A percentile compares a stretch with the other conserved stretches of the same genome.
Evolutionary conservation across 441 rosid species (phyloP).

Genomic region (Viola pubescens): DNA sequence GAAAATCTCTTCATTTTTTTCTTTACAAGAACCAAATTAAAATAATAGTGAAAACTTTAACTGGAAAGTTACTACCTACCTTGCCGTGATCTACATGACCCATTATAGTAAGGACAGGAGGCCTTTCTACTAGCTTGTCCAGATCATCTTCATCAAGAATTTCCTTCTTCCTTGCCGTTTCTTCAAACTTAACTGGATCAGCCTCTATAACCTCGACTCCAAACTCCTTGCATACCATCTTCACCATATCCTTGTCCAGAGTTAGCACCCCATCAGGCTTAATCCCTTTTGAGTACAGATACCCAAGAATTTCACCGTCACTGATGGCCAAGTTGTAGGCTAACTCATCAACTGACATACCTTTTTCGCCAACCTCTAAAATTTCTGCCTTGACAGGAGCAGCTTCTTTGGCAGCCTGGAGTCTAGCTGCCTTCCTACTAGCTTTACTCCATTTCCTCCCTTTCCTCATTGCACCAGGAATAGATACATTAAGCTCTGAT

Average conservation of each 20-base stretch:
- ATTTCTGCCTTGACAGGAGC: conserved; percentile 96
- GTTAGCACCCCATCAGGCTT: conserved; percentile 97
- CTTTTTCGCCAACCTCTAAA: conserved; percentile 82
- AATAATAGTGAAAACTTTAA: not conserved
- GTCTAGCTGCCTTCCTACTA: conserved; percentile 83
- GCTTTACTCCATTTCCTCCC: conserved; percentile 99
- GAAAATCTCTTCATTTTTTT: not conserved
- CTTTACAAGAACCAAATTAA: conserved; percentile 10
- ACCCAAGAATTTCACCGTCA: conserved; percentile 91
- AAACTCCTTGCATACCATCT: conserved; percentile 82
- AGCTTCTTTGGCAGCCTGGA: conserved; percentile 86
- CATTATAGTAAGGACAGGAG: conserved; percentile 98
- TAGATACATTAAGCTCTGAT: conserved; percentile 49
- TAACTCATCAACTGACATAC: conserved; percentile 83
- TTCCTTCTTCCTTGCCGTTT: conserved; percentile 87
- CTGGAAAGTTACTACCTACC: conserved; percentile 29
- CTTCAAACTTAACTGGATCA: conserved; percentile 66
- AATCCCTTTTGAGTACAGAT: conserved; percentile 78
- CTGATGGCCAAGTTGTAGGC: conserved; percentile 67
- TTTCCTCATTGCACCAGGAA: conserved; percentile 63
- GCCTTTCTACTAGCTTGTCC: conserved; percentile 82
- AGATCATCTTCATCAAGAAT: conserved; percentile 76
- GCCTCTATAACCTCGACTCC: conserved; percentile 85
- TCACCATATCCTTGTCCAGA: conserved; percentile 84
- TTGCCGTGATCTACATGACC: conserved; percentile 99